phyloP scores from a whole-genome alignment of 495 filamentous ascomycete genomes.

The Penicillium robsamsonii region DNA sequence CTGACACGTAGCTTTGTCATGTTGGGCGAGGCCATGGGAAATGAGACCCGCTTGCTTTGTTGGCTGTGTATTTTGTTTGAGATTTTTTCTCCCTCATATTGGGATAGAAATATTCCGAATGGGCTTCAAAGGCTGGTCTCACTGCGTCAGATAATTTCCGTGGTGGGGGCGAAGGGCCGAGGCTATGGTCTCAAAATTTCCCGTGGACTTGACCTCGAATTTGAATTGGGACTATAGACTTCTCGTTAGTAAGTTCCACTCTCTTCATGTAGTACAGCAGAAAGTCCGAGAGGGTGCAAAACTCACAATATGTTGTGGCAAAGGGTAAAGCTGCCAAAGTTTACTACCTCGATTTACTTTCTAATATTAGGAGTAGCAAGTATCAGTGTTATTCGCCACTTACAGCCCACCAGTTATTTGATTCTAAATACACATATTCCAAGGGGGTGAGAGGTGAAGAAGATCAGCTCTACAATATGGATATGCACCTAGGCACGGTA shows the following conservation, averaged over 20 bases:
- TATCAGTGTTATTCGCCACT: neutral
- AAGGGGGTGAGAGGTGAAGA: neutral
- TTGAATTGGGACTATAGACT: neutral
- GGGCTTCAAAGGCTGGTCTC: neutral
- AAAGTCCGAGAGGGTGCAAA: conserved; percentile 3
- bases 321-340: neutral
- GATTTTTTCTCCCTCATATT: neutral
- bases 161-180: neutral
- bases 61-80: neutral
- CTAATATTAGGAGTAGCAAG: neutral
- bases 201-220: neutral
- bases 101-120: neutral
- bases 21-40: neutral
- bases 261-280: neutral
- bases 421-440: neutral
- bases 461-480: neutral
- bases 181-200: neutral
- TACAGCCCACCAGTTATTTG: neutral
- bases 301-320: conserved; percentile 2
- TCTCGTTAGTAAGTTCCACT: neutral
- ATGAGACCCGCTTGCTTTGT: neutral
- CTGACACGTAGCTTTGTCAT: neutral
- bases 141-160: neutral
- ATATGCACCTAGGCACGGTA: neutral
- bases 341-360: conserved; percentile 1